These are phyloP conservation scores for Emericellopsis terricola DNA, from an alignment of 495 filamentous ascomycete species.

Conservation along the genomic window DNA sequence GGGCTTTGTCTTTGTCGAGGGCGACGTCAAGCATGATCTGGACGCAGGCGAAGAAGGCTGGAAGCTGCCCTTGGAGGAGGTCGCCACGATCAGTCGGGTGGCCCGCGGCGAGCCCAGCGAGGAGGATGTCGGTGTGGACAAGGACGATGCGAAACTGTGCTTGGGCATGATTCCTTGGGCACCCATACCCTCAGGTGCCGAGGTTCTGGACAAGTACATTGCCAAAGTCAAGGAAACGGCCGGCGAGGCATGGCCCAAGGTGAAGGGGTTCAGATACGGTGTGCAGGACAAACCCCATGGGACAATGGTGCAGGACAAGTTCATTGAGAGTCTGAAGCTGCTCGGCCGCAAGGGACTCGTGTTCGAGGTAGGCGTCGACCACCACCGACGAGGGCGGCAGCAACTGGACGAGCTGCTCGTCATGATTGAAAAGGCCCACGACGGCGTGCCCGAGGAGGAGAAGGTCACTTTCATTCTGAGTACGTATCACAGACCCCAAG, in stretches of 20 bases:
- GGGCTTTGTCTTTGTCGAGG: constrained; percentile 69
- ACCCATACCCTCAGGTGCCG: constrained; percentile 45
- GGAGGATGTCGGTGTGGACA: constrained; percentile 37
- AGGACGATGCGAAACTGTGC: constrained; percentile 32
- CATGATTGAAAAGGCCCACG: constrained; percentile 49
- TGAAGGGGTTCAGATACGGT: constrained; percentile 60
- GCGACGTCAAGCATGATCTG: constrained; percentile 50
- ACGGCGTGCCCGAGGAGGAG: constrained; percentile 35
- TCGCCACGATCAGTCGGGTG: constrained; percentile 47
- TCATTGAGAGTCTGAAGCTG: constrained; percentile 52
- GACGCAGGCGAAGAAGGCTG: constrained; percentile 25
- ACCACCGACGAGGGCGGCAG: constrained; percentile 42
- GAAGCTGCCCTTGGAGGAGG: constrained; percentile 45
- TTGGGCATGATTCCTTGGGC: constrained; percentile 65
- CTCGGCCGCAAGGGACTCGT: constrained; percentile 40
- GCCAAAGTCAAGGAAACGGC: constrained; percentile 28
- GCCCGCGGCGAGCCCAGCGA: constrained; percentile 33
- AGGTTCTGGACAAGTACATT: constrained; percentile 31
- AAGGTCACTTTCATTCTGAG: constrained; percentile 51
- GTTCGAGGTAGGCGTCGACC: constrained; percentile 76
- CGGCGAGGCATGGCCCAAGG: constrained; percentile 24
- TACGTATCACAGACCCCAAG: constrained; percentile 29
- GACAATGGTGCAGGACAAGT: constrained; percentile 37
- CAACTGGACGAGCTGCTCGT: constrained; percentile 56
- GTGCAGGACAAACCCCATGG: constrained; percentile 57